Percentiles rank a stretch among this genome's conserved stretches.
Conservation (phyloP, 371 early-diverging fungal species). For the Apophysomyces sp. region DNA sequence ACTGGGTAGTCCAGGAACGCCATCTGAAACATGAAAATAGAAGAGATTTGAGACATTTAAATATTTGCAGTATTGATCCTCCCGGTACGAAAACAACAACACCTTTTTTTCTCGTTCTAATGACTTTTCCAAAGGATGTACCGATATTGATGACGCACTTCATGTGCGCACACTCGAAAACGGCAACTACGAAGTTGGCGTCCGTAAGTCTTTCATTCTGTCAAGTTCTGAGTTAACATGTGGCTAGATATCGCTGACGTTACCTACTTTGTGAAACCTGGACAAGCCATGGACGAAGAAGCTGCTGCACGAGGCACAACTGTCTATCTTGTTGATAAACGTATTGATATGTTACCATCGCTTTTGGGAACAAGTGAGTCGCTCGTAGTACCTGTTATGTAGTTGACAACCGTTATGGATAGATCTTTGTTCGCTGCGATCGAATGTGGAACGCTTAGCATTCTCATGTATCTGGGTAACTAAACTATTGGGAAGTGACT, state of each 20-base stretch:
- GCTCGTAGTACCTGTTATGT: background rate
- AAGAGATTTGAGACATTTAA: constrained; percentile 78
- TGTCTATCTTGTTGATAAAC: constrained; percentile 93
- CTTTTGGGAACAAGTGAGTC: constrained; percentile 79
- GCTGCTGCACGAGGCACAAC: constrained; percentile 92
- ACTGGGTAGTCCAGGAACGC: constrained; percentile 77
- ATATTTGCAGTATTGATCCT: constrained; percentile 99
- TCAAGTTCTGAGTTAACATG: too few relatives aligned
- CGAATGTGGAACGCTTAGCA: constrained; percentile 89
- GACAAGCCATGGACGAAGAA: constrained; percentile 85
- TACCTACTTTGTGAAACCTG: constrained; percentile 90
- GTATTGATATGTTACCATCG: constrained; percentile 97
- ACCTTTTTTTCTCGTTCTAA: background rate
- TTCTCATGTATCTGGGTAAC: constrained; percentile 80
- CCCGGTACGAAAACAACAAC: constrained; percentile 52
- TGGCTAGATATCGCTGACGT: constrained; percentile 96
- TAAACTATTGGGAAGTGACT: background rate
- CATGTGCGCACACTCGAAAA: constrained; percentile 83
- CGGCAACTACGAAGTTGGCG: constrained; percentile 89
- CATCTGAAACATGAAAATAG: constrained; percentile 66
- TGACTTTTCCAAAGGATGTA: constrained; percentile 71
- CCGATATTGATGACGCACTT: constrained; percentile 99
- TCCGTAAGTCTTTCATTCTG: constrained; percentile 62
- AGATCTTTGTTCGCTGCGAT: constrained; percentile 90
- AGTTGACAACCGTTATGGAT: background rate